These are phyloP conservation scores for Leucocoprinus leucothites DNA, from an alignment of 768 basidiomycete genomes.

Conservation along the genomic window DNA sequence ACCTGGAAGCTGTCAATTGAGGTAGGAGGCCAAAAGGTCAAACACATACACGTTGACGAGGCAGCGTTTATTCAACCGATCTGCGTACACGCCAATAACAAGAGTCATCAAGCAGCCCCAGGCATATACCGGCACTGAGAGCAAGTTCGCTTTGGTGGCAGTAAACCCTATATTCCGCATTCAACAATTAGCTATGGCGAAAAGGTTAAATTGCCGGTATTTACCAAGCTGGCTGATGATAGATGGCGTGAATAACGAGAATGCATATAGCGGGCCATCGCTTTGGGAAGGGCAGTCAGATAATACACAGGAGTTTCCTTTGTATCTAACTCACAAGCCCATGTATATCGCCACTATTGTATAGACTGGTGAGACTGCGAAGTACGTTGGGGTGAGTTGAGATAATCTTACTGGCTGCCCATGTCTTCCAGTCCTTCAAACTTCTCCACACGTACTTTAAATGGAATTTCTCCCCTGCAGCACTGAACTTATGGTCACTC, in stretches of 20 bases:
- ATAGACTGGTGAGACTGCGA: background rate
- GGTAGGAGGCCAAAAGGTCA: background rate
- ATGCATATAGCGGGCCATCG: constrained; percentile 54
- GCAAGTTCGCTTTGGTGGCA: constrained; percentile 65
- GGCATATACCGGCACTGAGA: constrained; percentile 76
- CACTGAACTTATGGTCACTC: constrained; percentile 63
- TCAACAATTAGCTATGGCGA: background rate
- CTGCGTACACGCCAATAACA: constrained; percentile 58
- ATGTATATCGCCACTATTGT: constrained; percentile 62
- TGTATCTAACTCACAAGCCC: constrained; percentile 50
- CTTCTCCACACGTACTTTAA: constrained; percentile 56
- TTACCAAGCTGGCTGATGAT: constrained; percentile 49
- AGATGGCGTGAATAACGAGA: constrained; percentile 51
- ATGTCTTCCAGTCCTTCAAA: constrained; percentile 71
- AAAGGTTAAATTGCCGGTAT: background rate
- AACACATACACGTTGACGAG: constrained; percentile 58
- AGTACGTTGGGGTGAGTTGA: background rate
- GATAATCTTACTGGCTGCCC: constrained; percentile 53
- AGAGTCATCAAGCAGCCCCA: constrained; percentile 71
- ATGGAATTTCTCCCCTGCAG: constrained; percentile 56
- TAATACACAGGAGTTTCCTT: background rate
- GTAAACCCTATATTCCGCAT: constrained; percentile 40
- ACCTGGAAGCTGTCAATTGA: constrained; percentile 11
- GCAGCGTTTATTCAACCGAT: constrained; percentile 52
- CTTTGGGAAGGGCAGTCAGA: constrained; percentile 21